These are phyloP conservation scores for Triangularia verruculosa DNA, from an alignment of 2,329 filamentous ascomycete species.

Conservation along the genomic window DNA sequence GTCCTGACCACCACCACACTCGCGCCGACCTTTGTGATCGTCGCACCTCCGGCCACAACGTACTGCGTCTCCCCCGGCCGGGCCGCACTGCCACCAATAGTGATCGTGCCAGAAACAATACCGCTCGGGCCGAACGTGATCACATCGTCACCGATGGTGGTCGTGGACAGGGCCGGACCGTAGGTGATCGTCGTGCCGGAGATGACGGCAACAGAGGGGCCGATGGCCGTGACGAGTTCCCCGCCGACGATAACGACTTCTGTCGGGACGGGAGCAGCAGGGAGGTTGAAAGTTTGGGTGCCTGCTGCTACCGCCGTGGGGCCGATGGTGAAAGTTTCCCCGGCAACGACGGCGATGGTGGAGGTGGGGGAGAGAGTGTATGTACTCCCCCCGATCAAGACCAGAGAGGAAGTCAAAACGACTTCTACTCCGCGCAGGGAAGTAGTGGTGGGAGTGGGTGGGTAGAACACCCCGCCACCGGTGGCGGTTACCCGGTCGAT, in stretches of 20 bases:
- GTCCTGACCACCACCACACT: constrained; percentile 49
- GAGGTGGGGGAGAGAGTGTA: constrained; percentile 41
- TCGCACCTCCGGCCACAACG: constrained; percentile 51
- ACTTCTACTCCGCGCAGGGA: constrained; percentile 41
- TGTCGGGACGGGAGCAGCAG: constrained; percentile 35
- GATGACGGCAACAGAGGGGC: constrained; percentile 43
- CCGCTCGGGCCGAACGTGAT: constrained; percentile 33
- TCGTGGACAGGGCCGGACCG: constrained; percentile 32
- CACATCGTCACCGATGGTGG: constrained; percentile 46
- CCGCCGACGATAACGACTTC: constrained; percentile 49
- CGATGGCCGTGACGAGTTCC: constrained; percentile 43
- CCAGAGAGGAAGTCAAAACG: constrained; percentile 40
- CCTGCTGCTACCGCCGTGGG: constrained; percentile 40
- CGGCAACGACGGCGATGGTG: constrained; percentile 39
- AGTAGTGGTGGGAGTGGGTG: constrained; percentile 37
- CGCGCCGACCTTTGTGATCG: constrained; percentile 48
- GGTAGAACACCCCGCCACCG: constrained; percentile 27
- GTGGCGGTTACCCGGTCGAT: constrained; percentile 40
- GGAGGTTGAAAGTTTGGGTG: constrained; percentile 36
- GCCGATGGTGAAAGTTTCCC: constrained; percentile 45
- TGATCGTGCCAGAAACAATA: constrained; percentile 38
- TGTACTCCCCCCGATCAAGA: constrained; percentile 42
- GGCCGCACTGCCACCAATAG: constrained; percentile 43
- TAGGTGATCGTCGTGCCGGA: constrained; percentile 44
- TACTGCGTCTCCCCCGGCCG: constrained; percentile 37